Evolutionary conservation across 2,329 filamentous ascomycete species (phyloP).

Genomic region (Dactylonectria macrodidyma): DNA sequence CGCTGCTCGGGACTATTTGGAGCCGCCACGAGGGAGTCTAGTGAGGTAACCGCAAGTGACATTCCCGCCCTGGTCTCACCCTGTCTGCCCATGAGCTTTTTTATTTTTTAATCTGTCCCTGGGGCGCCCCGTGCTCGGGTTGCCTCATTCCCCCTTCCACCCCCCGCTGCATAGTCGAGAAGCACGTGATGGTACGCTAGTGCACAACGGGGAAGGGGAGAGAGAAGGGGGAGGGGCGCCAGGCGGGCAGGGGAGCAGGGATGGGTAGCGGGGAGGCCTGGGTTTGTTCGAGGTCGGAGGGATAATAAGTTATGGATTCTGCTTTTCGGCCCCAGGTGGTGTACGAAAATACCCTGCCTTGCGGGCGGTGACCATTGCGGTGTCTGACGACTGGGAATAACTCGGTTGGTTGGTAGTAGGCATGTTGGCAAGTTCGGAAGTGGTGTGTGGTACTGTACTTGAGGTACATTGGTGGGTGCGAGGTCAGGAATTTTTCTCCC

Average conservation of each 20-base stretch:
- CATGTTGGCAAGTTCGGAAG: background rate
- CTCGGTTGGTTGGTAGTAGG: slow-evolving; percentile 6
- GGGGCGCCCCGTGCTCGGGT: background rate
- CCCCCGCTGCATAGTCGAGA: slow-evolving; percentile 16
- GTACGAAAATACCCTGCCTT: slow-evolving; percentile 9
- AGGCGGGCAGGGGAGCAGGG: slow-evolving; percentile 1
- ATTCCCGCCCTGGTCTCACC: slow-evolving; percentile 1
- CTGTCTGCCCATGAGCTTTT: background rate
- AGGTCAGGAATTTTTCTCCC: slow-evolving; percentile 16
- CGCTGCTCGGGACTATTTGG: background rate
- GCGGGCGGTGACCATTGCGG: slow-evolving; percentile 18
- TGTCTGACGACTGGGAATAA: slow-evolving; percentile 18
- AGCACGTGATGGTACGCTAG: slow-evolving; percentile 22
- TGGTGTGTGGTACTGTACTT: slow-evolving; percentile 21
- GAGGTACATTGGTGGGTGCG: slow-evolving; percentile 26
- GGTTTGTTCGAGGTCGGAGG: background rate
- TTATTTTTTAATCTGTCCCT: background rate
- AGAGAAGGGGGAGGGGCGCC: background rate
- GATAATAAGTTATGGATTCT: background rate
- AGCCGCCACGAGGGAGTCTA: background rate
- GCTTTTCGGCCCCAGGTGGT: background rate
- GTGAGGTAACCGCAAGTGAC: background rate
- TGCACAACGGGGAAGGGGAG: background rate
- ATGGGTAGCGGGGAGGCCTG: background rate
- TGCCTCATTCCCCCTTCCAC: slow-evolving; percentile 6